Evolutionary conservation across 441 rosid genomes (phyloP).

Genomic region (Populus hybrid): DNA sequence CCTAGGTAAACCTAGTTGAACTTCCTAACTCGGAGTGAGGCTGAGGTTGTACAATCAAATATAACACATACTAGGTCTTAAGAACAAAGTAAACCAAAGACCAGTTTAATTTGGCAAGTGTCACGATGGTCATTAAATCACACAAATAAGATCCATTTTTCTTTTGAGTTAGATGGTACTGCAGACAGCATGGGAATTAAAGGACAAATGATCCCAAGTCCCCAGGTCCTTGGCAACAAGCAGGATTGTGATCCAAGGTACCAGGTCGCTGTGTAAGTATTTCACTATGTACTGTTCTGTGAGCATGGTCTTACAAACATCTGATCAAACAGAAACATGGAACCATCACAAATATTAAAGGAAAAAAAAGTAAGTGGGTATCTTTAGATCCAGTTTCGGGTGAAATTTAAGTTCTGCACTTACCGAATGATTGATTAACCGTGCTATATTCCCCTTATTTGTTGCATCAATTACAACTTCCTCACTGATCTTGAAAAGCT

Average conservation of each 20-base stretch:
- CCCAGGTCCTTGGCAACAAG: neutral
- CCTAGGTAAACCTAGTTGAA: neutral
- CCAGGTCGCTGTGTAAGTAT: neutral
- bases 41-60: neutral
- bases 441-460: slow-evolving; percentile 86
- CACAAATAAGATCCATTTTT: neutral
- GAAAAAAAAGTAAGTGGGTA: neutral
- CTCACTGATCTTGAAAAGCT: slow-evolving; percentile 95
- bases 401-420: slow-evolving; percentile 17
- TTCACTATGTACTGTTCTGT: neutral
- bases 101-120: neutral
- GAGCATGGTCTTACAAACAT: neutral
- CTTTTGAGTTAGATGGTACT: neutral
- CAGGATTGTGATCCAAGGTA: neutral
- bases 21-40: neutral
- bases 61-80: neutral
- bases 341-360: neutral
- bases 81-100: neutral
- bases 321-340: neutral
- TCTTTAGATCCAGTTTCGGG: neutral
- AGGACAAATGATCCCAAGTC: neutral
- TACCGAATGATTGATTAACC: slow-evolving; percentile 95
- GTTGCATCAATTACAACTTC: slow-evolving; percentile 96
- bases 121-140: neutral
- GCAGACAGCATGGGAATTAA: neutral